A percentile compares a stretch with the other conserved stretches of the same genome.
phyloP scores from a whole-genome alignment of 208 protist genomes.

The Leishmania guyanensis region DNA sequence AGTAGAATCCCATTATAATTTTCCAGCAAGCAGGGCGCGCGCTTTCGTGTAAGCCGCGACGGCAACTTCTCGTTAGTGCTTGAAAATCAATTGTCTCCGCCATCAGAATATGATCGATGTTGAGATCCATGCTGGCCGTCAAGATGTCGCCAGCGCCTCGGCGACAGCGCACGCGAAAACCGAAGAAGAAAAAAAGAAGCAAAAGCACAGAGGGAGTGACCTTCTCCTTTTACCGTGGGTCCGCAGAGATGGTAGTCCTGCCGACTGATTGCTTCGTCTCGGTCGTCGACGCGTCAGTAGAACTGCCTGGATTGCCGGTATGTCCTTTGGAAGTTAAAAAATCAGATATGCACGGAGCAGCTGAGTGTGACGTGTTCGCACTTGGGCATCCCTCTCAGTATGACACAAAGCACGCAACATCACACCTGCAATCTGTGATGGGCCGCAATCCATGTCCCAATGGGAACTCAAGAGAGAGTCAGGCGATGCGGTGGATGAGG shows the following conservation, averaged over 20 bases:
- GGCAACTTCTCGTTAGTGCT: slow-evolving; percentile 39
- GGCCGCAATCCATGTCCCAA: not conserved
- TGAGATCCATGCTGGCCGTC: slow-evolving; percentile 9
- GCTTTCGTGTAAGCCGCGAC: slow-evolving; percentile 50
- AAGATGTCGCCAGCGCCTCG: not conserved
- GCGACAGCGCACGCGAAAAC: not conserved
- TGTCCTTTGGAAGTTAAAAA: not conserved
- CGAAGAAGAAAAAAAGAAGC: not conserved
- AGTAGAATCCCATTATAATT: slow-evolving; percentile 75
- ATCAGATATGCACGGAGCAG: not conserved
- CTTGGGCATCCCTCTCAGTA: not conserved
- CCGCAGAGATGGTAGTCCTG: not conserved
- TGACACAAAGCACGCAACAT: not conserved
- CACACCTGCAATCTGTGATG: not conserved
- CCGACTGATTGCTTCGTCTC: not conserved
- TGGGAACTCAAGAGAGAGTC: not conserved
- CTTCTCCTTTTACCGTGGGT: not conserved
- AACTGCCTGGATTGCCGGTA: not conserved
- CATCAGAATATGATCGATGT: slow-evolving; percentile 22
- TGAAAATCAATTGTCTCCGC: slow-evolving; percentile 39
- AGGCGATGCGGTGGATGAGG: not conserved
- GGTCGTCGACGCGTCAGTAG: not conserved
- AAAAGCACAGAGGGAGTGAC: not conserved
- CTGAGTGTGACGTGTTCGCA: not conserved
- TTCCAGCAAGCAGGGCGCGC: slow-evolving; percentile 63